Evolutionary conservation across 257 asterid species (phyloP), one percentile per base, ranked within the genome.

Genomic region (Nicotiana paniculata): DNA sequence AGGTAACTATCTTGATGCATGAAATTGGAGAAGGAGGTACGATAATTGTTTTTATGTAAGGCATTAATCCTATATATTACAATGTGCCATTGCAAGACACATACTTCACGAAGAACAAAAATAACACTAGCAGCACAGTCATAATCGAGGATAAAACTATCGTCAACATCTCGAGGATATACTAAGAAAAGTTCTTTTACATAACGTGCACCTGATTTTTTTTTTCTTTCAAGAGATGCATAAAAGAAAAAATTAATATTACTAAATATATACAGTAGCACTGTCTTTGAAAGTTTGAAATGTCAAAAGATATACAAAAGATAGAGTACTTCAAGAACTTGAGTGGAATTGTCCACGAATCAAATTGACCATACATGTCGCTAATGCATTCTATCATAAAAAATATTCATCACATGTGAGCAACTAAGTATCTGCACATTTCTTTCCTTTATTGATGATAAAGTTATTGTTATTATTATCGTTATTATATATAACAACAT

Each of bases 391-490:
- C 51, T 43, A 12, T 43, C 58, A 13, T 11, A 12, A 46, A 53
- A 53, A 46, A 46, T 48, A 48, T 48, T 48, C 39, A 74, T 24
- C 79, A 74, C 79, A 48, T 74, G 79, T 74, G 79, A 26, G 61
- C 79, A 74, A 74, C 61, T 46, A 72, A 33, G 59, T 46, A 46
- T 48, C 26, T 74, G 26, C 79, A 74, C 79, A 74, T 74, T 48
- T 74, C 62, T 26, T 74, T 48, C 26, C 43, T 74, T 48, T 72
- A 13, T 46, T 72, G 37, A 6, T 72, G 62, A 48, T 15, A 74
- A 24, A 46, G 21, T 26, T 74, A 48, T 24, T 75, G 16, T 51
- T 74, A 26, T 48, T 48, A 11, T 70, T 68, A 11, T 39, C 7
- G 46, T 72, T 46, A 39, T 43, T 72, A 21, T 46, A 5, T 21